Percentiles rank a stretch among this genome's conserved stretches.
Conservation (phyloP, 257 asterid genomes). For the Solanum bulbocastanum region DNA sequence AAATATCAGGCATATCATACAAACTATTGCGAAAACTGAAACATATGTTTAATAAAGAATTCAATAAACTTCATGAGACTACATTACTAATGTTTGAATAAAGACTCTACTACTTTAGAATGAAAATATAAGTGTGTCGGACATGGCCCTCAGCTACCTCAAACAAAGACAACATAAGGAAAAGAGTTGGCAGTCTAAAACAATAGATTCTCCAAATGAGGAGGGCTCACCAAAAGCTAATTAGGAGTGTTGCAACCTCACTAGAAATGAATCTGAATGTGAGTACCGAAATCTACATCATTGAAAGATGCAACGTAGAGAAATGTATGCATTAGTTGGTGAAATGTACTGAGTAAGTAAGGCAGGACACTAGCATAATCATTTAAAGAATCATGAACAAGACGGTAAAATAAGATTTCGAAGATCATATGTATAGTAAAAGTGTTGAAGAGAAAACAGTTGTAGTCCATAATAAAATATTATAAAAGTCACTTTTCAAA, state of each 20-base stretch:
- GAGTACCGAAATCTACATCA: background rate
- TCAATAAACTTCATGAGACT: background rate
- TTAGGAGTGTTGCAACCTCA: background rate
- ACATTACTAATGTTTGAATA: background rate
- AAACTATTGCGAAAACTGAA: too few relatives aligned
- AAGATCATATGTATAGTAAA: too few relatives aligned
- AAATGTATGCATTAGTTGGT: background rate
- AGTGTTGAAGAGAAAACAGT: too few relatives aligned
- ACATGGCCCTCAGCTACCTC: background rate
- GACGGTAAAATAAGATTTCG: too few relatives aligned
- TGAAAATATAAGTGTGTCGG: background rate
- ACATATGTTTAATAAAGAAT: too few relatives aligned
- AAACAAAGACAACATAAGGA: background rate
- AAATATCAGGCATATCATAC: background rate
- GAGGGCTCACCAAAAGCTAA: background rate
- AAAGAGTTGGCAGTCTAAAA: too few relatives aligned
- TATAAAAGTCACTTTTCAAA: too few relatives aligned
- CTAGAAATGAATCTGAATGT: background rate
- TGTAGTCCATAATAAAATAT: too few relatives aligned
- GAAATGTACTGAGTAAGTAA: background rate
- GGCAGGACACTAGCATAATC: background rate
- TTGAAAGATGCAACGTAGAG: background rate
- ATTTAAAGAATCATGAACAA: too few relatives aligned
- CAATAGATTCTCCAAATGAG: background rate
- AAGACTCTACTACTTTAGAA: background rate